These are phyloP conservation scores for Cucurbita ficifolia DNA, from an alignment of 306 rosid genomes.

Conservation along the genomic window DNA sequence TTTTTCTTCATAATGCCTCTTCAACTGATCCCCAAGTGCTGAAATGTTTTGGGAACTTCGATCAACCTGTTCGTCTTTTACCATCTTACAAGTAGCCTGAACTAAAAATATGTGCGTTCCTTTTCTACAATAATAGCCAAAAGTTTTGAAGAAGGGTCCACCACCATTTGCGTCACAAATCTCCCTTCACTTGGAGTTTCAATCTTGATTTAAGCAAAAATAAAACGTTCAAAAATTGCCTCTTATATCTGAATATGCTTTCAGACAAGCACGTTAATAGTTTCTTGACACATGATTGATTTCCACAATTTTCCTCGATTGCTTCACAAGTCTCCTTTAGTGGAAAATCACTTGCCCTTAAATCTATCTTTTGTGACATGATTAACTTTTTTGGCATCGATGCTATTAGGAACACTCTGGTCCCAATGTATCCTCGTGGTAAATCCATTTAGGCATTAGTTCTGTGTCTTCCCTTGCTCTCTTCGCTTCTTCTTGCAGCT, in stretches of 20 bases:
- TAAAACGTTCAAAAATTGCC: neutral
- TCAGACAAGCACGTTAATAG: neutral
- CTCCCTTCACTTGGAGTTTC: neutral
- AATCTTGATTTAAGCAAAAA: neutral
- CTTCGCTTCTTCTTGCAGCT: neutral
- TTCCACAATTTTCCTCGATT: neutral
- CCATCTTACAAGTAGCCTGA: neutral
- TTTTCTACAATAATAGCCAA: neutral
- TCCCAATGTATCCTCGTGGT: neutral
- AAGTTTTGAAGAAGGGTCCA: neutral
- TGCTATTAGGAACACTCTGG: neutral
- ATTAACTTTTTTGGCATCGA: neutral
- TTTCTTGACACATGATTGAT: neutral
- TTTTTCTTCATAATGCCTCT: neutral
- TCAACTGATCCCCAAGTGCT: neutral
- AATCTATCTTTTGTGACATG: neutral
- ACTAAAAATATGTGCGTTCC: neutral
- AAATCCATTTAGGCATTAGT: neutral
- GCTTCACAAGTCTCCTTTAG: neutral
- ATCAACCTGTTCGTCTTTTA: neutral
- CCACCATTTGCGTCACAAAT: neutral
- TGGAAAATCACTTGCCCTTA: neutral
- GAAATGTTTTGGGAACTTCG: neutral
- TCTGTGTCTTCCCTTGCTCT: neutral
- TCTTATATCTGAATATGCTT: neutral